phyloP scores from a whole-genome alignment of 2,329 filamentous ascomycete genomes.

The Clarireedia hainanense region DNA sequence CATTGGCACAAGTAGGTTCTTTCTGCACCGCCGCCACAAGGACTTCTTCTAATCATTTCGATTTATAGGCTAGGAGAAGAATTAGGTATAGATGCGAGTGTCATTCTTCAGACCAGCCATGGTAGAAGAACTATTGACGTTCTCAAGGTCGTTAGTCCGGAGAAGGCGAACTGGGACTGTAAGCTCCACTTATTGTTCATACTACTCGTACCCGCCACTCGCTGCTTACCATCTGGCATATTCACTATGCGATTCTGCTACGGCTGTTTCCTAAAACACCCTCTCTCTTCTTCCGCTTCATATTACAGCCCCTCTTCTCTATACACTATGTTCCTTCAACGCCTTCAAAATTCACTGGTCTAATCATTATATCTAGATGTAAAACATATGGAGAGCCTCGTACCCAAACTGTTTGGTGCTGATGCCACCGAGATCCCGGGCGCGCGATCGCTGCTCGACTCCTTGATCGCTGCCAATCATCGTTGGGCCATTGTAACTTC shows the following conservation, averaged over 20 bases:
- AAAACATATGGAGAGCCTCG: conserved; percentile 64
- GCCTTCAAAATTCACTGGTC: neutral
- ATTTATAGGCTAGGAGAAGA: conserved; percentile 64
- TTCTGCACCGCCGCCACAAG: neutral
- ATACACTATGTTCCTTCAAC: too few species aligned
- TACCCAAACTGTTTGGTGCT: conserved; percentile 68
- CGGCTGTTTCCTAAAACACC: too few species aligned
- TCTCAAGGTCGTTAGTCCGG: conserved; percentile 68
- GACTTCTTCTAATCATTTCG: neutral
- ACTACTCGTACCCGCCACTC: neutral
- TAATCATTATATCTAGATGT: conserved; percentile 55
- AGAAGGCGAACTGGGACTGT: conserved; percentile 92
- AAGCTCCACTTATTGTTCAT: conserved; percentile 33
- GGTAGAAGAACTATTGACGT: conserved; percentile 85
- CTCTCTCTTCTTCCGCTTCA: too few species aligned
- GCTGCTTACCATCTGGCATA: neutral
- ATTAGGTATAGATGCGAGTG: conserved; percentile 74
- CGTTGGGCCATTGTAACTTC: conserved; percentile 82
- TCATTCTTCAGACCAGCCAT: conserved; percentile 86
- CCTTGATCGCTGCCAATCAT: conserved; percentile 48
- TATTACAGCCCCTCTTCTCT: too few species aligned
- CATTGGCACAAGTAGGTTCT: conserved; percentile 54
- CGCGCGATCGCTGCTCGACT: conserved; percentile 60
- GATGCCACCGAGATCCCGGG: conserved; percentile 84
- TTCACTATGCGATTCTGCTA: neutral